Conservation (phyloP, 1,139 yeast genomes). For the Zhuliangozyma parablackwelliae region DNA sequence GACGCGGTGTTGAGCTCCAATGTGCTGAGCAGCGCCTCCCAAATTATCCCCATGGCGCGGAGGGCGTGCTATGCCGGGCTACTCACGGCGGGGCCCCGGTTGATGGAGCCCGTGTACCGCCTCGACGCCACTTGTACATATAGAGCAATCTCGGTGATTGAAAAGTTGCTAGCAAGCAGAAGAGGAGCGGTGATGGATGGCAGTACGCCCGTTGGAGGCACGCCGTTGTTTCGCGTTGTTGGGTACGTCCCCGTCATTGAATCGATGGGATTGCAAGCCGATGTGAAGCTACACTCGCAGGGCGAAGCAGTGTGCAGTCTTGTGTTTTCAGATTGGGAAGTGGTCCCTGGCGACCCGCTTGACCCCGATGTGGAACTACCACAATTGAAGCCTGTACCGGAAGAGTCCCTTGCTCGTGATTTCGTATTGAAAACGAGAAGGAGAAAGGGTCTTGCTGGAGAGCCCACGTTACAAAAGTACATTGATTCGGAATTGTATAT, state of each 20-base stretch:
- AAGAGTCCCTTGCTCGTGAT: constrained; percentile 73
- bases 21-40: constrained; percentile 56
- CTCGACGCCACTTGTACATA: constrained; percentile 56
- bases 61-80: constrained; percentile 83
- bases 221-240: constrained; percentile 58
- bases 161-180: constrained; percentile 53
- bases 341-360: constrained; percentile 89
- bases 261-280: constrained; percentile 85
- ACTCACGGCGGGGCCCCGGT: constrained; percentile 70
- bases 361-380: constrained; percentile 63
- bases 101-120: constrained; percentile 81
- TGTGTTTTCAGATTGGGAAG: constrained; percentile 66
- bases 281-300: constrained; percentile 67
- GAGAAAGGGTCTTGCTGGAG: constrained; percentile 80
- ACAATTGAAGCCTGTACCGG: constrained; percentile 70
- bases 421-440: constrained; percentile 84
- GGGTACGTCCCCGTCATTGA: constrained; percentile 86
- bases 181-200: constrained; percentile 49
- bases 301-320: constrained; percentile 75
- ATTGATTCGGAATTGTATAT: constrained; percentile 58
- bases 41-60: constrained; percentile 76
- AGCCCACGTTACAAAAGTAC: constrained; percentile 68
- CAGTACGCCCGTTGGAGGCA: constrained; percentile 64
- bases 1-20: constrained; percentile 51
- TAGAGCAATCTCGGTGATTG: constrained; percentile 39